Percentiles rank a stretch among this genome's conserved stretches.
phyloP scores from a whole-genome alignment of 345 rosid genomes.

The Litchi chinensis region DNA sequence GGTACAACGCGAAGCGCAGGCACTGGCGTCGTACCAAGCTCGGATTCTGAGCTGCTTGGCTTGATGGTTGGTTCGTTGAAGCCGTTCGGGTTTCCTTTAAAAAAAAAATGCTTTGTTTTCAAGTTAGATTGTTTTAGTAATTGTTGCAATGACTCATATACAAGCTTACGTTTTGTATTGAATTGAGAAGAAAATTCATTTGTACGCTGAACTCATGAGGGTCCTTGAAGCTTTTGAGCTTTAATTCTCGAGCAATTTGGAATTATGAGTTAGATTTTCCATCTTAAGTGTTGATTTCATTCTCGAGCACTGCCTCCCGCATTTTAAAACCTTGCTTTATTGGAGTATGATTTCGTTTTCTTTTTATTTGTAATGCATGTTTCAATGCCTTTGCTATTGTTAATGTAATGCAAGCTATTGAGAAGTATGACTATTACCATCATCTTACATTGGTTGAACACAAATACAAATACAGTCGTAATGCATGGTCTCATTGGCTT shows the following conservation, averaged over 20 bases:
- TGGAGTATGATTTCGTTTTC: too few relatives aligned
- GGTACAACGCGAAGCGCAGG: conserved; percentile 72
- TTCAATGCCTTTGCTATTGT: too few relatives aligned
- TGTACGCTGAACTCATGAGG: not conserved
- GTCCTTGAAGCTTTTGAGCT: conserved; percentile 1
- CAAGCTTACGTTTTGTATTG: conserved; percentile 11
- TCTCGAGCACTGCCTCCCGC: too few relatives aligned
- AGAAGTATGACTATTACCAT: too few relatives aligned
- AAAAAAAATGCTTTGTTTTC: not conserved
- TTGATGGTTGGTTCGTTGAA: not conserved
- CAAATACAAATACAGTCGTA: too few relatives aligned
- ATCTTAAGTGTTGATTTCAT: too few relatives aligned
- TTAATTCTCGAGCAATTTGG: not conserved
- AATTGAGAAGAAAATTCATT: not conserved
- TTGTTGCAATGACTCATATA: conserved; percentile 7
- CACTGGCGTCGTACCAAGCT: conserved; percentile 79
- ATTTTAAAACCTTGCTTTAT: too few relatives aligned
- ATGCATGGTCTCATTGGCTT: not conserved
- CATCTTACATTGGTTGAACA: too few relatives aligned
- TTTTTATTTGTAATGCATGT: too few relatives aligned
- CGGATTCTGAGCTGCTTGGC: conserved; percentile 49
- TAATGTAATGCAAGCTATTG: too few relatives aligned
- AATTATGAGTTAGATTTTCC: not conserved
- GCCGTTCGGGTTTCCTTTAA: not conserved
- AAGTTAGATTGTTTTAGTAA: not conserved